Base-by-base conservation (phyloP, 116 monocot species). In the Zostera marina region DNA sequence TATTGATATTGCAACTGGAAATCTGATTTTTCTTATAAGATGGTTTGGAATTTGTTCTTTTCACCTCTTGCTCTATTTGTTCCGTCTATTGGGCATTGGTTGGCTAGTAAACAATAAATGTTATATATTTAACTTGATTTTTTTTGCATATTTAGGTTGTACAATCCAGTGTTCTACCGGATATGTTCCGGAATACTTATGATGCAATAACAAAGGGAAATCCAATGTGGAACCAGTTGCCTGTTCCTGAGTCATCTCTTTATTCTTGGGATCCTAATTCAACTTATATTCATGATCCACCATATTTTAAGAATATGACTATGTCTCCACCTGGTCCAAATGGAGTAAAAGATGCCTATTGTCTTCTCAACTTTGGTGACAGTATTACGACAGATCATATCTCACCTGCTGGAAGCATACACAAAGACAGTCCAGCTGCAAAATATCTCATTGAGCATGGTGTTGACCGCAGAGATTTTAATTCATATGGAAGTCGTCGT, bases 321-420 rank as follows among this genome's bases (percentile, higher is more conserved):
- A 74, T 77, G 69, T 44, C 49, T 54, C 76, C 87, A n/a, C 73
- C 77, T 54, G 76, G 78, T 13, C 67, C 78, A 9, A 73, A 71
- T 52, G 57, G 64, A 10, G 73, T 81, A 44, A 79, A 69, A 43
- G 66, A 81, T 64, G 87, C 79, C 1, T 79, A 76, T 46, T 81
- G 78, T 52, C 60, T 81, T 17, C 65, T 81, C 24, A 71, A 65
- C 17, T 66, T 81, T 43, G 82, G 76, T 10, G 87, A 81, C 61
- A 76, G 76, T 23, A 69, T 81, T 54, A 87, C 79, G 20, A 79
- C 78, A 1, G 86, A 86, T 42, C 85, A 80, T 44, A 85, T 85
- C 47, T 84, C 84, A 22, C 72, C 73, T 53, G 76, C 84, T 15
- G 84, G 85, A 14, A 80, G 67, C 52, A 85, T 85, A 41, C 72